A percentile compares a stretch with the other conserved stretches of the same genome.
phyloP scores from a whole-genome alignment of 345 rosid genomes.

The Nephelium lappaceum region DNA sequence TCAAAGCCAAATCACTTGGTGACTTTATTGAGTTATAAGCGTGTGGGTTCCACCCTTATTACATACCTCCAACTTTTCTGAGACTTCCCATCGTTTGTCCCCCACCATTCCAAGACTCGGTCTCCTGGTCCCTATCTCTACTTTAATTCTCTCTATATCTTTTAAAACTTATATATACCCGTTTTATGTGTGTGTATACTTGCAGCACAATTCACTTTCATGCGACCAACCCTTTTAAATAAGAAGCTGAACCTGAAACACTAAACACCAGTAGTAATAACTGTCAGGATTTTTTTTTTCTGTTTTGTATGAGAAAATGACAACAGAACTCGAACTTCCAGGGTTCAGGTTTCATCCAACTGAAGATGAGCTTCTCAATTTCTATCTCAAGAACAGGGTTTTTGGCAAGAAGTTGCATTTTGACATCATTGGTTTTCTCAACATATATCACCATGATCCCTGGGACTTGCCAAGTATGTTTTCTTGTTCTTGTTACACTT shows the following conservation, averaged over 20 bases:
- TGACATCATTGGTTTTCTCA: constrained; percentile 64
- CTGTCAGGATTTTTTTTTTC: neutral
- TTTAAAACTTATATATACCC: constrained; percentile 24
- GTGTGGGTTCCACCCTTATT: constrained; percentile 50
- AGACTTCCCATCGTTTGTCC: constrained; percentile 1
- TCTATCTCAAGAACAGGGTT: constrained; percentile 77
- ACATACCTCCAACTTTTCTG: neutral
- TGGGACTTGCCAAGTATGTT: constrained; percentile 74
- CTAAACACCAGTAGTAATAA: neutral
- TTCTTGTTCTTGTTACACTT: neutral
- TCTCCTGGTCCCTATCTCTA: neutral
- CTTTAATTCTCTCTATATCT: neutral
- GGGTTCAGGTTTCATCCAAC: constrained; percentile 97
- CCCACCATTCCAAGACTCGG: constrained; percentile 14
- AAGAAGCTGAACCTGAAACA: no score
- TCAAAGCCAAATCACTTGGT: neutral
- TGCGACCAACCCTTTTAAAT: neutral
- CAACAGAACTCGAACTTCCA: constrained; percentile 59
- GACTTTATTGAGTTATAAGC: constrained; percentile 34
- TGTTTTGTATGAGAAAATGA: constrained; percentile 33
- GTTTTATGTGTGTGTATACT: neutral
- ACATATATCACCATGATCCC: constrained; percentile 82
- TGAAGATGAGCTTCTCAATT: constrained; percentile 85
- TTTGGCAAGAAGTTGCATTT: constrained; percentile 44
- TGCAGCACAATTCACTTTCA: neutral